Conservation (phyloP, 2,329 filamentous ascomycete genomes). For the Aspergillus proliferans region DNA sequence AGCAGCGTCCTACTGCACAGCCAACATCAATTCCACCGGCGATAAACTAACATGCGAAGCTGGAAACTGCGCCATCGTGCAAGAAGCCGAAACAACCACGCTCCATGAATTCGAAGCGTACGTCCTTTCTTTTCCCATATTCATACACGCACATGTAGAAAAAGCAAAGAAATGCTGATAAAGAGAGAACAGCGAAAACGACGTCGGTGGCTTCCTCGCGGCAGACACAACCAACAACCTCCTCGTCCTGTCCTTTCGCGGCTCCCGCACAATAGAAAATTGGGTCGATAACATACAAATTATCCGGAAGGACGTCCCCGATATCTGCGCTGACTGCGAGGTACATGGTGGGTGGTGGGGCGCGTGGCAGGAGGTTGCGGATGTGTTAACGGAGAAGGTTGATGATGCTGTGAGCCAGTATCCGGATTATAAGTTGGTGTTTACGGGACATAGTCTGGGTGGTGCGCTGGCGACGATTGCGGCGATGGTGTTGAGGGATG, state of each 20-base stretch:
- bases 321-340: slow-evolving; percentile 40
- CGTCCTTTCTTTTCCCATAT: slow-evolving; percentile 5
- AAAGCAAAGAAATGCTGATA: slow-evolving; percentile 12
- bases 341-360: slow-evolving; percentile 44
- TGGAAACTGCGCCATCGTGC: slow-evolving; percentile 44
- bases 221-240: slow-evolving; percentile 39
- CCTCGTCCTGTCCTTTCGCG: slow-evolving; percentile 32
- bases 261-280: slow-evolving; percentile 23
- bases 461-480: slow-evolving; percentile 47
- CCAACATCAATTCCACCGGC: slow-evolving; percentile 42
- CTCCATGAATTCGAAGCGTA: slow-evolving; percentile 47
- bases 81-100: slow-evolving; percentile 41
- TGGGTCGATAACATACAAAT: slow-evolving; percentile 31
- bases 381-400: slow-evolving; percentile 34
- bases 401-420: slow-evolving; percentile 21
- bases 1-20: slow-evolving; percentile 48
- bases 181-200: slow-evolving; percentile 17
- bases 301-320: slow-evolving; percentile 19
- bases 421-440: slow-evolving; percentile 38
- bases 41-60: slow-evolving; percentile 40
- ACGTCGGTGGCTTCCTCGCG: slow-evolving; percentile 44
- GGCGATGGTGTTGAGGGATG: slow-evolving; percentile 40
- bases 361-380: slow-evolving; percentile 37
- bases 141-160: background rate
- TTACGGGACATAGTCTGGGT: slow-evolving; percentile 48